Evolutionary conservation across 2,329 filamentous ascomycete genomes (phyloP).

Genomic region (Parastagonospora avenae): DNA sequence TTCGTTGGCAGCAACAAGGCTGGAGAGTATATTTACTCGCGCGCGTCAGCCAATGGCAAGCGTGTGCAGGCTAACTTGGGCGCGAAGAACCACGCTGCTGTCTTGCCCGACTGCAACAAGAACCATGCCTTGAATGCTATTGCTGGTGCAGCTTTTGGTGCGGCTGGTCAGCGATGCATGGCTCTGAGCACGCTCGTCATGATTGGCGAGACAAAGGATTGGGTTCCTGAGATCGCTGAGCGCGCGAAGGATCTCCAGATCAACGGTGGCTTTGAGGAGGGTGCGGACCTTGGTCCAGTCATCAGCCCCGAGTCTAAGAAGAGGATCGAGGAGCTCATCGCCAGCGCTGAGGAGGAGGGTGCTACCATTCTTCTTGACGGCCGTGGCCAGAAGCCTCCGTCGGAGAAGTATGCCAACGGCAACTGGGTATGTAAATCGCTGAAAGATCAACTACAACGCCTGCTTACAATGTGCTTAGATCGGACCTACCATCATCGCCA

Average conservation of each 20-base stretch:
- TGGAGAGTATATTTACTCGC: slow-evolving; percentile 82
- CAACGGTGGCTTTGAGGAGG: slow-evolving; percentile 80
- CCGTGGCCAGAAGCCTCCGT: slow-evolving; percentile 72
- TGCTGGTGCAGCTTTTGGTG: slow-evolving; percentile 81
- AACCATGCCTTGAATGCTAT: slow-evolving; percentile 87
- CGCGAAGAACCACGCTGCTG: slow-evolving; percentile 86
- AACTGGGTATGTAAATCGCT: slow-evolving; percentile 65
- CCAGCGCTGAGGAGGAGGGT: slow-evolving; percentile 77
- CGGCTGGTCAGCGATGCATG: slow-evolving; percentile 86
- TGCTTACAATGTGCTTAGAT: slow-evolving; percentile 55
- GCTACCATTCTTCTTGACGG: slow-evolving; percentile 84
- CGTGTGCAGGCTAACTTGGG: slow-evolving; percentile 86
- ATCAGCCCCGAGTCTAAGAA: slow-evolving; percentile 80
- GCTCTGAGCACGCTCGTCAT: slow-evolving; percentile 81
- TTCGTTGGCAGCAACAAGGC: slow-evolving; percentile 89
- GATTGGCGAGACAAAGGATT: slow-evolving; percentile 83
- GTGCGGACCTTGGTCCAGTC: slow-evolving; percentile 80
- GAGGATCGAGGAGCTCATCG: slow-evolving; percentile 77
- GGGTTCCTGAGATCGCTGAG: slow-evolving; percentile 78
- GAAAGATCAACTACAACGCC: not conserved
- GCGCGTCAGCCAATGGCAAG: slow-evolving; percentile 83
- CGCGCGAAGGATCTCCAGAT: slow-evolving; percentile 74
- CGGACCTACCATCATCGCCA: slow-evolving; percentile 80
- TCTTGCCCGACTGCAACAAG: slow-evolving; percentile 87
- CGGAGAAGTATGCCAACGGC: slow-evolving; percentile 77